Percentiles rank a stretch among this genome's conserved stretches.
Conservation (phyloP, 495 filamentous ascomycete genomes). For the Thermothielavioides terrestris region DNA sequence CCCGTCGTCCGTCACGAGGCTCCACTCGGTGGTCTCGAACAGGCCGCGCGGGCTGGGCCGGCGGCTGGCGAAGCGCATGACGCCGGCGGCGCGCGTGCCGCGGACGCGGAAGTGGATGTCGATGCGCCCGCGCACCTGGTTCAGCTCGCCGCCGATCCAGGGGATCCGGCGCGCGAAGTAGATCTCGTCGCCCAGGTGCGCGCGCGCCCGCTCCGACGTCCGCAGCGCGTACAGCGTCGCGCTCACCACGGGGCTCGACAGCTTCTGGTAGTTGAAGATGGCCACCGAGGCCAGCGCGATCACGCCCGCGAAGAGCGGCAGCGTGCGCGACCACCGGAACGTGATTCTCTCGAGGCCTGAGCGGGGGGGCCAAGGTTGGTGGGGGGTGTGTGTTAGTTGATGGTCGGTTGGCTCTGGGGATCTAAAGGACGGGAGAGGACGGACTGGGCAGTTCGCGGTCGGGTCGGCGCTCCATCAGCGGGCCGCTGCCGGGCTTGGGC, state of each 20-base stretch:
- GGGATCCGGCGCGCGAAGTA: constrained; percentile 83
- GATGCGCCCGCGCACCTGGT: constrained; percentile 87
- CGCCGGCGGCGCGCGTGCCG: constrained; percentile 61
- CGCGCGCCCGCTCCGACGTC: constrained; percentile 63
- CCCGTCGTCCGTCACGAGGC: constrained; percentile 58
- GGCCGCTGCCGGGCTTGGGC: constrained; percentile 50
- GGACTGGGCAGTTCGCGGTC: constrained; percentile 70
- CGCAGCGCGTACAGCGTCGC: constrained; percentile 86
- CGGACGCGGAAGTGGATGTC: constrained; percentile 82
- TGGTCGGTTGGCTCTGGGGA: too few species aligned
- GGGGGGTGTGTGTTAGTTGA: neutral
- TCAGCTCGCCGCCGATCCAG: constrained; percentile 89
- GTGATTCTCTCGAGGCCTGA: constrained; percentile 22
- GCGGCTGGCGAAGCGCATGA: constrained; percentile 73
- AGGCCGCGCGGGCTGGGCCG: constrained; percentile 61
- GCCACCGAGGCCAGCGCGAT: constrained; percentile 60
- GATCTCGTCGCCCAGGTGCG: constrained; percentile 79
- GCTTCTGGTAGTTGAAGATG: constrained; percentile 98
- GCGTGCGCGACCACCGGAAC: constrained; percentile 40
- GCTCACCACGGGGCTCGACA: constrained; percentile 68
- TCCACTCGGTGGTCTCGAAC: constrained; percentile 75
- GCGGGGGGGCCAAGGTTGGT: neutral
- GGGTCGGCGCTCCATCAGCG: constrained; percentile 67
- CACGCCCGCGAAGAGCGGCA: constrained; percentile 48
- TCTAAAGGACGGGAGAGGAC: constrained; percentile 10